A percentile compares a stretch with the other conserved stretches of the same genome.
Conservation (phyloP, 73 alveolate genomes). For the Paramecium tetraurelia region DNA sequence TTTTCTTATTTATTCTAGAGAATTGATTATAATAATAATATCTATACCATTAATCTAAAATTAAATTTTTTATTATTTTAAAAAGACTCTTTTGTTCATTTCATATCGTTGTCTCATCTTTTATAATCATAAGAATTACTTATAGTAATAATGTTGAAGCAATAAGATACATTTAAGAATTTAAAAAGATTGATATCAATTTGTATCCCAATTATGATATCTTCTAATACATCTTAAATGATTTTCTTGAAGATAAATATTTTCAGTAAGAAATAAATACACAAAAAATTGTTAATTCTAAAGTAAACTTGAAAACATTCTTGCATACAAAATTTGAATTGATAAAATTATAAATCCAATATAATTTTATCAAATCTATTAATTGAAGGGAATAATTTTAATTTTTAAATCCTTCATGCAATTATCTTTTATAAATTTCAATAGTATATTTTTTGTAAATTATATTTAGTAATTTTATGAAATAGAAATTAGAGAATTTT, state of each 20-base stretch:
- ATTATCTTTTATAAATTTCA: background rate
- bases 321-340: background rate
- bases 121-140: background rate
- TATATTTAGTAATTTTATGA: background rate
- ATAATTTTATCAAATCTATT: background rate
- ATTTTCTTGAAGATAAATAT: background rate
- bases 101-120: background rate
- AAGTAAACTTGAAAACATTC: background rate
- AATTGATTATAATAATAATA: background rate
- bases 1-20: background rate
- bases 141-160: too few species aligned
- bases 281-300: background rate
- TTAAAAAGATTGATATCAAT: background rate
- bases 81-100: background rate
- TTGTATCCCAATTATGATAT: background rate
- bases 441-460: background rate
- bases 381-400: background rate
- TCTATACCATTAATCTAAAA: background rate
- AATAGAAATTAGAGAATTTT: background rate
- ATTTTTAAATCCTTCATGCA: background rate
- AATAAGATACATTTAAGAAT: too few species aligned
- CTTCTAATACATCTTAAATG: background rate
- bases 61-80: background rate
- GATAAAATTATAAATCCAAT: background rate
- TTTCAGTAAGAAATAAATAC: background rate